A percentile compares a stretch with the other conserved stretches of the same genome.
Conservation (phyloP, 2,329 filamentous ascomycete genomes). For the Corinectria fuckeliana region DNA sequence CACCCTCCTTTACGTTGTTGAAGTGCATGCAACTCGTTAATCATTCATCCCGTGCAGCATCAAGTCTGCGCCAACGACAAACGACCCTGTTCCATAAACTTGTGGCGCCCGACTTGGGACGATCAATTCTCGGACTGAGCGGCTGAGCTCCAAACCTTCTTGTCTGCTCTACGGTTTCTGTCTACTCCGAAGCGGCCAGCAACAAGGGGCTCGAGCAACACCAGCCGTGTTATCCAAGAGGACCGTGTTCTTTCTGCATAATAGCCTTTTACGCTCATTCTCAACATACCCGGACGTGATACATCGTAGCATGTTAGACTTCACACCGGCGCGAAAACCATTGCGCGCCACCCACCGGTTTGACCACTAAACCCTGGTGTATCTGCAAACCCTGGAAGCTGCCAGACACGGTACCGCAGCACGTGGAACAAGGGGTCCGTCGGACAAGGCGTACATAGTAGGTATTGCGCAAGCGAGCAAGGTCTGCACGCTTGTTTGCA, state of each 20-base stretch:
- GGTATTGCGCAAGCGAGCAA: too few species aligned
- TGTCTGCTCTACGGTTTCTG: background rate
- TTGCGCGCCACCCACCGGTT: constrained; percentile 16
- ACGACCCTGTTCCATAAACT: background rate
- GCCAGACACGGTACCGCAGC: constrained; percentile 16
- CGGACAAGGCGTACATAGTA: constrained; percentile 13
- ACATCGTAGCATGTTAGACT: background rate
- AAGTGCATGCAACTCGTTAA: background rate
- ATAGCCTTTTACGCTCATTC: background rate
- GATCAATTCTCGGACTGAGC: too few species aligned
- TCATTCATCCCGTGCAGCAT: background rate
- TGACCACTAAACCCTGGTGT: constrained; percentile 14
- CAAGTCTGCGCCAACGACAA: background rate
- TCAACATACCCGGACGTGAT: background rate
- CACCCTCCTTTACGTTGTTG: constrained; percentile 1
- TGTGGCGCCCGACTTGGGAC: background rate
- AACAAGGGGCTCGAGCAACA: background rate
- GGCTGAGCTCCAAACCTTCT: too few species aligned
- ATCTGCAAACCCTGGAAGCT: constrained; percentile 4
- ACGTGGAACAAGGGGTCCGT: constrained; percentile 21
- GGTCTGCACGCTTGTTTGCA: constrained; percentile 27
- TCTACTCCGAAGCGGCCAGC: background rate
- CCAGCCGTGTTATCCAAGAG: background rate
- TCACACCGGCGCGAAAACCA: background rate
- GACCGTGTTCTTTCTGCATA: background rate